These are phyloP conservation scores for Solanum chmielewskii DNA, from an alignment of 257 asterid genomes.

Conservation along the genomic window DNA sequence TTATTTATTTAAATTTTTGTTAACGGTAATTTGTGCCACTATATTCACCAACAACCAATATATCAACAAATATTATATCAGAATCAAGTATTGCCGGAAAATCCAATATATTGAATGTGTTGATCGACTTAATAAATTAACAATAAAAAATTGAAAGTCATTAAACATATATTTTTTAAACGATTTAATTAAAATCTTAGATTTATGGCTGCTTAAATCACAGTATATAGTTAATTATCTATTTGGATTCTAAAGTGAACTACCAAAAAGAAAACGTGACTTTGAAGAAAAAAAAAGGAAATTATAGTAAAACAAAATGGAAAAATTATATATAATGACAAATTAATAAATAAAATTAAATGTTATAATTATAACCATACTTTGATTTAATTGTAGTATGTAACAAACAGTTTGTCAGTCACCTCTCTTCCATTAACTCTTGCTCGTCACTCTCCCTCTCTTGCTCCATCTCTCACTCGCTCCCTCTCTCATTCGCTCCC, in stretches of 20 bases:
- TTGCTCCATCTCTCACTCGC: too few species aligned
- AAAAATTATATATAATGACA: too few species aligned
- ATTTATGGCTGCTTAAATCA: not conserved
- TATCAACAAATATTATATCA: not conserved
- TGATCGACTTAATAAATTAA: not conserved
- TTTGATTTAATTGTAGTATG: too few species aligned
- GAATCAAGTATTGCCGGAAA: not conserved
- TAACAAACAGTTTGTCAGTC: too few species aligned
- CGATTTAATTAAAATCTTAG: not conserved
- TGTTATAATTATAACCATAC: too few species aligned
- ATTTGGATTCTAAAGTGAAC: not conserved
- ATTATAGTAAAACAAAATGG: too few species aligned
- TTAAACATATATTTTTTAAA: not conserved
- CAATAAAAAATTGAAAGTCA: not conserved
- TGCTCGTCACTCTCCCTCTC: too few species aligned
- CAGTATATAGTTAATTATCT: not conserved
- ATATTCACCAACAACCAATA: not conserved
- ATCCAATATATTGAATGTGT: not conserved
- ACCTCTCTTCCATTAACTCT: too few species aligned
- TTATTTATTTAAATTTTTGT: not conserved
- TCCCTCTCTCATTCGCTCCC: too few species aligned
- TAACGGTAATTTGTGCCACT: not conserved
- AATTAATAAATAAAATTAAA: too few species aligned
- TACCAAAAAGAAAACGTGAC: not conserved
- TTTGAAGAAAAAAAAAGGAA: not conserved